These are phyloP conservation scores for Aspergillus transmontanensis DNA, from an alignment of 2,329 filamentous ascomycete genomes.

Conservation along the genomic window DNA sequence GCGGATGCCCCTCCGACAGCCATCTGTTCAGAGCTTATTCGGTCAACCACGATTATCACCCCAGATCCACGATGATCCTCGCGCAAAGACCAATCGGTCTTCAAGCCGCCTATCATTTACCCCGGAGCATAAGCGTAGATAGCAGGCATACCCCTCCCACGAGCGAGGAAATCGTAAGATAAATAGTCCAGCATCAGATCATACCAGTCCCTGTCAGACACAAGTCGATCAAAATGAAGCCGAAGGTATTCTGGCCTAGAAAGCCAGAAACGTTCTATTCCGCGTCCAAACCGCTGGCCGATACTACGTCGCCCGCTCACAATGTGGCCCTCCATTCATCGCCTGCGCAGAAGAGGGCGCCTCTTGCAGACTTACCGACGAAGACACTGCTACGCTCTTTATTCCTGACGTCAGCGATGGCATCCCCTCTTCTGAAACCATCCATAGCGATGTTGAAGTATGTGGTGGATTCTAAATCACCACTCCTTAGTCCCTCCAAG, in stretches of 20 bases:
- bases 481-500: slow-evolving; percentile 44
- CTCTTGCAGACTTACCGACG: slow-evolving; percentile 22
- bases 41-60: not conserved
- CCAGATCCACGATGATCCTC: not conserved
- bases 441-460: slow-evolving; percentile 31
- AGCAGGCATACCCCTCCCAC: slow-evolving; percentile 1
- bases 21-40: slow-evolving; percentile 2
- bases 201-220: not conserved
- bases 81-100: slow-evolving; percentile 10
- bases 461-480: slow-evolving; percentile 41
- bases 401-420: slow-evolving; percentile 24
- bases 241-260: slow-evolving; percentile 5
- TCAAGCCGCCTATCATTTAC: slow-evolving; percentile 1
- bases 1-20: slow-evolving; percentile 5
- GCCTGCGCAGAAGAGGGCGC: slow-evolving; percentile 37
- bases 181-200: not conserved
- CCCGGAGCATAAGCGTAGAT: not conserved
- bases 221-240: not conserved
- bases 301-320: slow-evolving; percentile 7
- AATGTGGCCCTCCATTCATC: slow-evolving; percentile 4
- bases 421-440: slow-evolving; percentile 21
- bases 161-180: not conserved
- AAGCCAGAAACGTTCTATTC: slow-evolving; percentile 4
- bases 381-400: slow-evolving; percentile 21
- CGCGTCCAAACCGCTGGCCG: not conserved